Base-by-base conservation (phyloP, 2,329 filamentous ascomycete genomes). In the Rutstroemia sydowiana region DNA sequence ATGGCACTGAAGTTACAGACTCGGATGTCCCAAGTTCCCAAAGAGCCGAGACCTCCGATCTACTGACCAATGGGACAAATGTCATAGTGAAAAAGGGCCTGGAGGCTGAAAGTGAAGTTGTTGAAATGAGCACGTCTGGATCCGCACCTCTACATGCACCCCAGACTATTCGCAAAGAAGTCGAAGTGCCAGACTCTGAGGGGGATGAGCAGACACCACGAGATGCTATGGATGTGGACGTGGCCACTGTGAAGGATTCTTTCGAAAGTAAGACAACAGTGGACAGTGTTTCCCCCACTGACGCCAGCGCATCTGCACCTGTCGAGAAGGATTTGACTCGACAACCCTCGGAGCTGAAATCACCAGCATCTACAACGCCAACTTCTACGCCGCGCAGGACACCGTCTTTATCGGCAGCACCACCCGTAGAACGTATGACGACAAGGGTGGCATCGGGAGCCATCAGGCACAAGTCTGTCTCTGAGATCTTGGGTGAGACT, bases 391-490 rank as follows among this genome's bases (percentile, higher is more conserved):
- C 58, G 36, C 59, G 61, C 8, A 54, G 55, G 36, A 58, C 61
- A n/a, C 45, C 62, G 18, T 51, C 69, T 28, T 51, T 55, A 14
- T 51, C 68, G 28, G 7, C 42, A 9, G 34, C 26, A 32, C 62
- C 72, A 26, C 65, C 69, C 40, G 61, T 69, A 4, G 76, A 77
- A 59, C 75, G 82, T 28, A 85, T 85, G 70, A 84, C 82, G 10
- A 88, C 84, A 1, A 71, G 84, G 59, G 81, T 87, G 20, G 81
- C 82, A 3, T 87, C 85, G 9, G 85, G 84, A 39, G 80, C 82
- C 2, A 81, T 88, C 59, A 75, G 80, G 55, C 81, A 85, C 48
- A 88, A 87, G 63, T 87, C 84, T 5, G 82, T 87, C 4, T 84
- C 81, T 16, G 85, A 88, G 65, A 86, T 88, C 39, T 72, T 88